Conservation (phyloP, 176 grass and related monocot genomes). For the Musa acuminata region DNA sequence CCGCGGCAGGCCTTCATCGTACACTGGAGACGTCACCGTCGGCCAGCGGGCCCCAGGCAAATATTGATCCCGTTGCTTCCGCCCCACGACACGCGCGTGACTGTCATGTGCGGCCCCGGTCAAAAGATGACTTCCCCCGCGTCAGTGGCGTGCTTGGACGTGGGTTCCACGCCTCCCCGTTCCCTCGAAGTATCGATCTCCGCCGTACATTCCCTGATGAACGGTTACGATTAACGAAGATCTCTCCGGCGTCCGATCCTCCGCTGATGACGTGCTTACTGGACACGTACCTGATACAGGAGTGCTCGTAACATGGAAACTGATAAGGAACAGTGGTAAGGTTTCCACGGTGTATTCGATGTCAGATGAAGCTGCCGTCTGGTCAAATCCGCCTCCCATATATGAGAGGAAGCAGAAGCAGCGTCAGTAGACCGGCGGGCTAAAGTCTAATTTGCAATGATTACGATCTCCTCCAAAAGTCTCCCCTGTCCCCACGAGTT, state of each 20-base stretch:
- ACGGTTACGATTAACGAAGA: too few relatives aligned
- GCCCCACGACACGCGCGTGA: neutral
- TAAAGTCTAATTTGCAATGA: slow-evolving; percentile 7
- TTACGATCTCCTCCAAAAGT: neutral
- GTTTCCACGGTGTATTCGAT: neutral
- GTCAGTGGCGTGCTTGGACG: neutral
- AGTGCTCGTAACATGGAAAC: too few relatives aligned
- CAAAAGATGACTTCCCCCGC: neutral
- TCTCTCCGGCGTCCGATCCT: too few relatives aligned
- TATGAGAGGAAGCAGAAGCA: neutral
- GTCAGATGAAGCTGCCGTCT: neutral
- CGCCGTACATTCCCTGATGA: too few relatives aligned
- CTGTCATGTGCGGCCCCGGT: neutral
- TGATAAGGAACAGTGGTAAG: too few relatives aligned
- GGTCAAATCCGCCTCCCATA: neutral
- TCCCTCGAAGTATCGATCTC: neutral
- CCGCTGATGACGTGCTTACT: too few relatives aligned
- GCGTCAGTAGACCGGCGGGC: neutral
- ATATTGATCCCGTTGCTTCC: neutral
- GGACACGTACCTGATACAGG: too few relatives aligned
- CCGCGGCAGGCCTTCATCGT: too few relatives aligned
- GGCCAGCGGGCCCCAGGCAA: too few relatives aligned
- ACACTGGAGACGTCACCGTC: too few relatives aligned
- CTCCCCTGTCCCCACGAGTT: slow-evolving; percentile 2
- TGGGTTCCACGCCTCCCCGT: neutral